phyloP scores from a whole-genome alignment of 2,329 filamentous ascomycete genomes.

The Aureobasidium sp. region DNA sequence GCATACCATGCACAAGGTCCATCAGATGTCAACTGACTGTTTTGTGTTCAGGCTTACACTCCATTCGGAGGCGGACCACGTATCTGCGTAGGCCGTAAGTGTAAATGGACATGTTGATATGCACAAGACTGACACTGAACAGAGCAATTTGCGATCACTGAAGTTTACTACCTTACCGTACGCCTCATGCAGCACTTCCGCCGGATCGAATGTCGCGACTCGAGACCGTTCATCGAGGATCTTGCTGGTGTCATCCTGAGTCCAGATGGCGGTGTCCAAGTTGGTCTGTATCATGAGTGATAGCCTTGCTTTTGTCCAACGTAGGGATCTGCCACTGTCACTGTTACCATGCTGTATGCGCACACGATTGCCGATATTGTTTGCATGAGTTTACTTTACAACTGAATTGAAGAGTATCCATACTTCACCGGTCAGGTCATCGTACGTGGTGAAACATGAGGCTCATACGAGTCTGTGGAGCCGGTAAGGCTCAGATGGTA shows the following conservation, averaged over 20 bases:
- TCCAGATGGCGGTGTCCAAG: background rate
- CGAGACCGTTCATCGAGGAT: background rate
- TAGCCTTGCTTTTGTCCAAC: background rate
- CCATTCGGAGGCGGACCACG: constrained; percentile 11
- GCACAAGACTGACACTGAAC: background rate
- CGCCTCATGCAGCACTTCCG: constrained; percentile 15
- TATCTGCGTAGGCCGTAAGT: constrained; percentile 11
- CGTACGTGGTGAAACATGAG: background rate
- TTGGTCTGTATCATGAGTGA: background rate
- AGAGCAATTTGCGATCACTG: constrained; percentile 10
- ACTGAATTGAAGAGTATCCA: background rate
- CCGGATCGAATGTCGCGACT: constrained; percentile 9
- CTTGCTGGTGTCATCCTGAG: constrained; percentile 1
- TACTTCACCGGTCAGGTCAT: background rate
- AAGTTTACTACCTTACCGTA: constrained; percentile 14
- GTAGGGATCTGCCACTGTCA: background rate
- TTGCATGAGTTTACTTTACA: background rate
- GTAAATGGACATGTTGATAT: background rate
- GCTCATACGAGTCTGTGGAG: background rate
- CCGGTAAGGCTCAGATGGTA: background rate
- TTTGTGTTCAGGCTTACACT: background rate
- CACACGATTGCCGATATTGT: background rate
- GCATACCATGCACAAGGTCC: background rate
- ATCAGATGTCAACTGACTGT: background rate
- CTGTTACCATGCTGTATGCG: background rate